These are phyloP conservation scores for Boletus hoseneyae DNA, from an alignment of 1,284 basidiomycete species.

Conservation along the genomic window DNA sequence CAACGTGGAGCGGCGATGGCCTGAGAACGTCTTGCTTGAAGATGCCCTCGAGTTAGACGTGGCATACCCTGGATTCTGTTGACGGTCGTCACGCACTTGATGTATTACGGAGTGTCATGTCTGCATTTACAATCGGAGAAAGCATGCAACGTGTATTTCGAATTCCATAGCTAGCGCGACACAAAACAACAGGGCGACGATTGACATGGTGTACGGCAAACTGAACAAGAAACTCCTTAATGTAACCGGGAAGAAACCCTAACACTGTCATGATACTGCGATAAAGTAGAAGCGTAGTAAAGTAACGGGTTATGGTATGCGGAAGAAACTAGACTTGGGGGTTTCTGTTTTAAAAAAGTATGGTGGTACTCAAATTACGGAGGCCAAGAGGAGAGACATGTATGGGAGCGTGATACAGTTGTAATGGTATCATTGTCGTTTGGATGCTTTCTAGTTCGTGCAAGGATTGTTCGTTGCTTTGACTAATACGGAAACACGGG, in stretches of 20 bases:
- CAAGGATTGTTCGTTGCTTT: conserved; percentile 18
- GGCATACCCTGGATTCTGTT: not conserved
- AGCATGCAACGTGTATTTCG: conserved; percentile 11
- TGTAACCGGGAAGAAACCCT: not conserved
- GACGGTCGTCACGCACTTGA: not conserved
- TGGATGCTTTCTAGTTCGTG: conserved; percentile 30
- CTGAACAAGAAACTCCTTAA: conserved; percentile 13
- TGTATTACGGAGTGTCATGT: not conserved
- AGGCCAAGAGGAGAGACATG: conserved; percentile 16
- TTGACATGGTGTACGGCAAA: conserved; percentile 24
- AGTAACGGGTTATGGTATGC: conserved; percentile 14
- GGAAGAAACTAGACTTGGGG: not conserved
- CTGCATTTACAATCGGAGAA: no score
- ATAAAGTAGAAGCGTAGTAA: conserved; percentile 17
- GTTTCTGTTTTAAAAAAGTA: no score
- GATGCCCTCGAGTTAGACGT: conserved; percentile 55
- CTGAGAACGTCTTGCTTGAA: conserved; percentile 75
- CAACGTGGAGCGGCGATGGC: conserved; percentile 81
- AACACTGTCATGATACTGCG: conserved; percentile 3
- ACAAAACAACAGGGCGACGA: conserved; percentile 25
- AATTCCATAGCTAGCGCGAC: conserved; percentile 27
- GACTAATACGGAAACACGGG: conserved; percentile 9
- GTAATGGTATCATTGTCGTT: conserved; percentile 25
- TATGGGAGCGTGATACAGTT: conserved; percentile 26
- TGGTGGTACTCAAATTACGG: conserved; percentile 3